phyloP scores from a whole-genome alignment of 495 filamentous ascomycete species.

The Platismatia glauca region DNA sequence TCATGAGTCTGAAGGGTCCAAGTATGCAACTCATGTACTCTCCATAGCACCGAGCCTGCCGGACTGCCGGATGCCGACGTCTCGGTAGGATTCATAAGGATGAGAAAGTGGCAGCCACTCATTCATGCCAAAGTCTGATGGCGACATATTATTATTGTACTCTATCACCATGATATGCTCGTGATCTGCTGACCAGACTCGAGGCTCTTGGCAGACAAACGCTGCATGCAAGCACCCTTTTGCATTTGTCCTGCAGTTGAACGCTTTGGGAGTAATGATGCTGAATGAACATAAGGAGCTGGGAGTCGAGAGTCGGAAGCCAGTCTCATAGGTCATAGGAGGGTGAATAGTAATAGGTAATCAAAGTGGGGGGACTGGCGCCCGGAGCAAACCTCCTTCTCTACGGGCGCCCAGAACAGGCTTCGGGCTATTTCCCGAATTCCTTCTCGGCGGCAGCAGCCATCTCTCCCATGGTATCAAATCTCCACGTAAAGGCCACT shows the following conservation, averaged over 20 bases:
- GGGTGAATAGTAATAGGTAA: neutral
- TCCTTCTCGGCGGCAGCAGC: conserved; percentile 55
- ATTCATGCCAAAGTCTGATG: neutral
- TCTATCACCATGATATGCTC: neutral
- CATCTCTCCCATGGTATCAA: conserved; percentile 61
- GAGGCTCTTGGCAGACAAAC: neutral
- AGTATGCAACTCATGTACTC: neutral
- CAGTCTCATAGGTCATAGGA: too few species aligned
- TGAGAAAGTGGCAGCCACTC: neutral
- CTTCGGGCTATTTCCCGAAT: neutral
- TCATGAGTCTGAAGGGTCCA: neutral
- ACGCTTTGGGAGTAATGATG: neutral
- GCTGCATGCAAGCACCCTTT: neutral
- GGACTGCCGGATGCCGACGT: neutral
- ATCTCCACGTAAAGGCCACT: conserved; percentile 48
- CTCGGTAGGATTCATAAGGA: neutral
- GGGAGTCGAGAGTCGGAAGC: neutral
- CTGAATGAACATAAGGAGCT: neutral
- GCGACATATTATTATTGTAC: neutral
- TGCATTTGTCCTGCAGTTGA: neutral
- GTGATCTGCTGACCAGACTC: neutral
- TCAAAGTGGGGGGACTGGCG: neutral
- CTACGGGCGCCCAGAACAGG: neutral
- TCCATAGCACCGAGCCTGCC: neutral
- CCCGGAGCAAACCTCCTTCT: neutral